Conservation (phyloP, 1,139 yeast genomes). For the Pichia sp. region DNA sequence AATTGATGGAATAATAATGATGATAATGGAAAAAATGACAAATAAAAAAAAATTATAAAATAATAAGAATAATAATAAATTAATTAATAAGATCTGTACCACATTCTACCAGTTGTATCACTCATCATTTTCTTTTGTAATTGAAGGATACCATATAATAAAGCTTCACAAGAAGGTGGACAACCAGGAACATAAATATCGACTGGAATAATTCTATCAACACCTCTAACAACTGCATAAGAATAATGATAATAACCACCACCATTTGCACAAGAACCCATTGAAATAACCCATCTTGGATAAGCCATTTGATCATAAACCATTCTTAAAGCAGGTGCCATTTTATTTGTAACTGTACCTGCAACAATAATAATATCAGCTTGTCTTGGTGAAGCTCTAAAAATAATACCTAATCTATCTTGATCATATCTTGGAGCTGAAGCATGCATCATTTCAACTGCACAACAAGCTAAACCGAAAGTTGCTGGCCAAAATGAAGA, state of each 20-base stretch:
- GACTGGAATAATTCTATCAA: constrained; percentile 83
- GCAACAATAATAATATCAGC: constrained; percentile 93
- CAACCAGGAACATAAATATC: constrained; percentile 92
- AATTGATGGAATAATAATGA: neutral
- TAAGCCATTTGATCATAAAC: constrained; percentile 95
- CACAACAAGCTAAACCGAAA: constrained; percentile 88
- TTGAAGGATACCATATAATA: constrained; percentile 86
- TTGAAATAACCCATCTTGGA: constrained; percentile 84
- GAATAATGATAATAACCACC: constrained; percentile 93
- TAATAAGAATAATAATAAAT: neutral
- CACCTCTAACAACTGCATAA: constrained; percentile 84
- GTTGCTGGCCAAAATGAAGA: constrained; percentile 94
- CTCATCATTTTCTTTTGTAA: constrained; percentile 86
- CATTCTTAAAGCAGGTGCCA: constrained; percentile 92
- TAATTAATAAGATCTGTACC: constrained; percentile 54
- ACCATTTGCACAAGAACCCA: constrained; percentile 95
- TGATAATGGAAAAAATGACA: neutral
- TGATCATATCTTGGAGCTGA: constrained; percentile 91
- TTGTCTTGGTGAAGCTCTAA: constrained; percentile 93
- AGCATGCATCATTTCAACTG: constrained; percentile 94
- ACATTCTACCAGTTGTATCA: constrained; percentile 73
- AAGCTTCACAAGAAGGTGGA: constrained; percentile 88
- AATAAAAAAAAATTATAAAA: neutral
- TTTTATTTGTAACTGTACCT: constrained; percentile 85
- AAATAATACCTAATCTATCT: constrained; percentile 88